Conservation (phyloP, 75 land plant species). For the Pinus tabuliformis region DNA sequence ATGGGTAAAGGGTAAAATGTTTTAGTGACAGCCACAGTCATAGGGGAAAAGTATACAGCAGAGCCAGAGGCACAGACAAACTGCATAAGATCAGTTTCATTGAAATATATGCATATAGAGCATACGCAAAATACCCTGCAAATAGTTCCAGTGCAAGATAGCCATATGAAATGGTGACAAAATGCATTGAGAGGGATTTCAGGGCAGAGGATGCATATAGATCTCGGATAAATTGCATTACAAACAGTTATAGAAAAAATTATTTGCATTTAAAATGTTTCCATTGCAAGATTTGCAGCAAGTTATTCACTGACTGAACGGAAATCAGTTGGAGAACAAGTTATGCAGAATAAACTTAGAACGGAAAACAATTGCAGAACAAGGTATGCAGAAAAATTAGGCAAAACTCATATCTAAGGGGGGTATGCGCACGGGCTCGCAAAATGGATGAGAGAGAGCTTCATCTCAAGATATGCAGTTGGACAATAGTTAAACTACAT, state of each 20-base stretch:
- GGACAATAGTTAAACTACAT: neutral
- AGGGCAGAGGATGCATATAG: conserved; percentile 1
- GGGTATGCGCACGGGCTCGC: no score
- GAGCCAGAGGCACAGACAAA: neutral
- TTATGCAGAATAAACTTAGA: no score
- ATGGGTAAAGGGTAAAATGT: neutral
- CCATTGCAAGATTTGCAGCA: neutral
- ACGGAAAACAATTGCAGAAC: no score
- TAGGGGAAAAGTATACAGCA: neutral
- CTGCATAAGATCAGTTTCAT: neutral
- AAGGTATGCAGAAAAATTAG: no score
- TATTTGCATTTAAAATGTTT: neutral
- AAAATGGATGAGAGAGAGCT: no score
- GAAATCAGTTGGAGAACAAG: no score
- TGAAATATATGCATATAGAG: neutral
- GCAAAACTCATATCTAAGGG: no score
- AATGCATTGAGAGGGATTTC: neutral
- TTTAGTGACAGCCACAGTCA: neutral
- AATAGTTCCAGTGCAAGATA: no score
- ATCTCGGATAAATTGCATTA: neutral
- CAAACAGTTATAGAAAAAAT: neutral
- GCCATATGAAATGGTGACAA: neutral
- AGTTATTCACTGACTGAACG: no score
- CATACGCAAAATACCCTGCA: neutral
- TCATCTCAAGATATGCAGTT: neutral